Base-by-base conservation (phyloP, 805 yeast genomes). In the Torulaspora franciscae region DNA sequence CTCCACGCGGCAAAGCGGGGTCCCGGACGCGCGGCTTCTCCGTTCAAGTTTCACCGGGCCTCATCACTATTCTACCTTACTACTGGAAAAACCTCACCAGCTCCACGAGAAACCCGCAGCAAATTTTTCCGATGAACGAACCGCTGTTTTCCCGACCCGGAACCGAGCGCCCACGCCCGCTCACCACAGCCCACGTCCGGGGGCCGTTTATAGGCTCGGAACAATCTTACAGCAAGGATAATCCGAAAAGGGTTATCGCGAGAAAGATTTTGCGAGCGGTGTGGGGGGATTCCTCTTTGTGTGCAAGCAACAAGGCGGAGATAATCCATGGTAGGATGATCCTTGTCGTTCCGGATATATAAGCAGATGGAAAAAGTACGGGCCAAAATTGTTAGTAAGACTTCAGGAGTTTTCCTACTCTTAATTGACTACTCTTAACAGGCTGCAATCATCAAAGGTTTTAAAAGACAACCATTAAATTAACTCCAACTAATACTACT, bases 201-300 rank as follows among this genome's bases (percentile, higher is more conserved):
- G 33, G 22, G 33, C 15, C 6, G 11, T 13, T 30, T 15, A 15
- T 30, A 6, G 33, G 23, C 33, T 14, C 33, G 33, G 33, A 14
- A 35, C 13, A 19, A 25, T 10, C 14, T n/a, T n/a, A 8, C 15
- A 2, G 28, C 39, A 10, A 17, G 10, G 22, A 32, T 9, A 13
- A 39, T n/a, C 36, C 24, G 32, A 30, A 30, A 39, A 37, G 40
- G 40, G 40, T 9, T 10, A 26, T 26, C 23, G n/a, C 13, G 3
- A 7, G 22, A 6, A 19, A 38, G 41, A 28, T 40, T 26, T 40
- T 40, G 43, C 37, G 42, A 19, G 25, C 19, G 9, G 30, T 41
- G 44, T 28, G 37, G 44, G 36, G 36, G 36, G 37, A 11, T 17
- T 37, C 26, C 28, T 26, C 22, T 24, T 5, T 15, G n/a, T 23